A percentile compares a stretch with the other conserved stretches of the same genome.
Evolutionary conservation across 164 flowering plant species (phyloP).

Genomic region (Warburgia ugandensis): DNA sequence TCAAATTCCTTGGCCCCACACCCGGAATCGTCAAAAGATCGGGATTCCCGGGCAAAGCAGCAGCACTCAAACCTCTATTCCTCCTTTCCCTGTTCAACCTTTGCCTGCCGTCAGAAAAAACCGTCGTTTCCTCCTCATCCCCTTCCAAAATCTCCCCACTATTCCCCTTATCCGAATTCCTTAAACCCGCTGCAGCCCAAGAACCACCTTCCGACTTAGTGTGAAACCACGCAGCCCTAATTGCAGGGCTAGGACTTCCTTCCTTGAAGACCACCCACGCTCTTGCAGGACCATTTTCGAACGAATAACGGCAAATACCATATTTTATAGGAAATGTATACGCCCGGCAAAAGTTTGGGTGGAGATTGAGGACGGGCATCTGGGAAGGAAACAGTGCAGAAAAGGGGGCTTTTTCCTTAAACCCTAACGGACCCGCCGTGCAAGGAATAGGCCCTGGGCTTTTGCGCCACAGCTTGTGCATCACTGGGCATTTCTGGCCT

Average conservation of each 20-base stretch:
- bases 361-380: constrained; percentile 26
- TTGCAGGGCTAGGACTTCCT: constrained; percentile 5
- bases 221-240: constrained; percentile 31
- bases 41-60: constrained; percentile 29
- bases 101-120: constrained; percentile 4
- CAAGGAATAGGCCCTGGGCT: constrained; percentile 33
- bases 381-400: constrained; percentile 1
- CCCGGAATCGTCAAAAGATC: constrained; percentile 96
- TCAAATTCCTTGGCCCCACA: constrained; percentile 86
- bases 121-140: constrained; percentile 22
- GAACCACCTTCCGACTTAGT: constrained; percentile 20
- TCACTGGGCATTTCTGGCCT: constrained; percentile 32
- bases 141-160: constrained; percentile 17
- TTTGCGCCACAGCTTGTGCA: constrained; percentile 60
- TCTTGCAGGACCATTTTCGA: constrained; percentile 8
- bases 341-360: constrained; percentile 1
- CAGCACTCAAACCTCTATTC: constrained; percentile 6
- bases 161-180: constrained; percentile 10
- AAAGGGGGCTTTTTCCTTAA: neutral
- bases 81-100: constrained; percentile 28
- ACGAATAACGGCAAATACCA: constrained; percentile 18
- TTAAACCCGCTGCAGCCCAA: constrained; percentile 18
- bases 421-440: constrained; percentile 5
- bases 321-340: neutral
- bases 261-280: constrained; percentile 38